Percentiles rank a stretch among this genome's conserved stretches.
Evolutionary conservation across 1,284 basidiomycete species (phyloP).

Genomic region (Tilletia indica): DNA sequence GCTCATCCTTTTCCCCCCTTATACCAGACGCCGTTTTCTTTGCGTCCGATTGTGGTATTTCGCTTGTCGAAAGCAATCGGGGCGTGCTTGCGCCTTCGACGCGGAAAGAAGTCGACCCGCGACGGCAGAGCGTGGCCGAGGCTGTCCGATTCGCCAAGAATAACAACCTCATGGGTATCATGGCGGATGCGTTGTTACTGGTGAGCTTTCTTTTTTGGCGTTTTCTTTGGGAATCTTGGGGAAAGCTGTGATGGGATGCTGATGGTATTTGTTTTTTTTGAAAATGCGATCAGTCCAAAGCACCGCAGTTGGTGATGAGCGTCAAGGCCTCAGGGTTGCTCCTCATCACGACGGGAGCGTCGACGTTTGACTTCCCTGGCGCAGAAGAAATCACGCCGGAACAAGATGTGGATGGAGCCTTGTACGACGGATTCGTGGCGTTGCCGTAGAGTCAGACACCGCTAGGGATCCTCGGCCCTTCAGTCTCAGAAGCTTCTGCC

Average conservation of each 20-base stretch:
- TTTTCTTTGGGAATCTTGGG: background rate
- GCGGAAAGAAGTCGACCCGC: conserved; percentile 60
- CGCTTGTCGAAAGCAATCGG: conserved; percentile 40
- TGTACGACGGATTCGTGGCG: conserved; percentile 6
- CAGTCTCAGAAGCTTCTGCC: too few relatives aligned
- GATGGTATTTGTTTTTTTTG: background rate
- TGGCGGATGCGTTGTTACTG: conserved; percentile 83
- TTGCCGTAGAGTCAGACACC: background rate
- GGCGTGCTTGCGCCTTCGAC: conserved; percentile 53
- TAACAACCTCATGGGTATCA: conserved; percentile 90
- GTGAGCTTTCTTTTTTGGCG: conserved; percentile 60
- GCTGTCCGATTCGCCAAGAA: conserved; percentile 90
- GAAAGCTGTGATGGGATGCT: background rate
- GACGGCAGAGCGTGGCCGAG: conserved; percentile 74
- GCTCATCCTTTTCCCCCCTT: conserved; percentile 25
- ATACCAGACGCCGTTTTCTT: conserved; percentile 81
- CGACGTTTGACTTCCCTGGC: conserved; percentile 11
- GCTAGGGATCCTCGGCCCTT: too few relatives aligned
- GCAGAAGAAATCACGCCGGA: background rate
- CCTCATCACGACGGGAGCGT: conserved; percentile 30
- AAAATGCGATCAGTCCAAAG: conserved; percentile 28
- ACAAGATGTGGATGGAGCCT: conserved; percentile 9
- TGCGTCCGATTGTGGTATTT: conserved; percentile 77
- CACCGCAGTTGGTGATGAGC: conserved; percentile 45
- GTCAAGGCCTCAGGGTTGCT: conserved; percentile 50